A percentile compares a stretch with the other conserved stretches of the same genome.
Conservation (phyloP, 345 rosid species). For the Trapa bicornis region DNA sequence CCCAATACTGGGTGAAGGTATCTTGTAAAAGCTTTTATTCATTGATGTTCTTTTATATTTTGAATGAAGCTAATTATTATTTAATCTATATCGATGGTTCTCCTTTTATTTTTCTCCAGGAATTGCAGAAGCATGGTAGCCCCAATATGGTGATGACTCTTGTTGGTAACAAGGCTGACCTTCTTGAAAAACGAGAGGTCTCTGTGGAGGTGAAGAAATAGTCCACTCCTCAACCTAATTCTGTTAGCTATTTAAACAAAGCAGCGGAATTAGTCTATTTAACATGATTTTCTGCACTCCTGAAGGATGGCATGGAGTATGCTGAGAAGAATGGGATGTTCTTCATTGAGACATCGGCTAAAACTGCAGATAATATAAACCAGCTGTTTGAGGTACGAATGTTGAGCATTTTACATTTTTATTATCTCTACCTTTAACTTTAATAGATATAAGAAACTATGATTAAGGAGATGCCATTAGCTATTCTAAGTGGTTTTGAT, state of each 20-base stretch:
- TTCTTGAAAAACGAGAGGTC: conserved; percentile 77
- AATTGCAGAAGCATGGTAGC: conserved; percentile 93
- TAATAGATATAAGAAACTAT: background rate
- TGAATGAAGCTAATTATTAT: background rate
- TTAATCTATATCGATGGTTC: background rate
- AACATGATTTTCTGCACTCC: conserved; percentile 7
- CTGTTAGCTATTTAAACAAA: conserved; percentile 7
- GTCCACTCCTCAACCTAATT: background rate
- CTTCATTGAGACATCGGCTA: conserved; percentile 95
- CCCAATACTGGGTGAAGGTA: conserved; percentile 99
- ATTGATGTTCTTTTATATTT: background rate
- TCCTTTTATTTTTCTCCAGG: conserved; percentile 34
- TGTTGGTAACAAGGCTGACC: conserved; percentile 98
- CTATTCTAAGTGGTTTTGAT: background rate
- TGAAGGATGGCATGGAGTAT: conserved; percentile 75
- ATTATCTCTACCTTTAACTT: background rate
- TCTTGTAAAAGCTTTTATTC: background rate
- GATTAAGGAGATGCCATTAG: background rate
- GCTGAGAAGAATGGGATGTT: conserved; percentile 98
- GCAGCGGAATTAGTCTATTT: background rate
- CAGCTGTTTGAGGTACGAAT: conserved; percentile 67
- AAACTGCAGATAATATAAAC: conserved; percentile 91
- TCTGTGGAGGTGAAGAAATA: conserved; percentile 41
- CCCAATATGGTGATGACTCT: conserved; percentile 91
- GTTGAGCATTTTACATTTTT: background rate